Base-by-base conservation (phyloP, 1,284 basidiomycete genomes). In the Ustilago bromivora region DNA sequence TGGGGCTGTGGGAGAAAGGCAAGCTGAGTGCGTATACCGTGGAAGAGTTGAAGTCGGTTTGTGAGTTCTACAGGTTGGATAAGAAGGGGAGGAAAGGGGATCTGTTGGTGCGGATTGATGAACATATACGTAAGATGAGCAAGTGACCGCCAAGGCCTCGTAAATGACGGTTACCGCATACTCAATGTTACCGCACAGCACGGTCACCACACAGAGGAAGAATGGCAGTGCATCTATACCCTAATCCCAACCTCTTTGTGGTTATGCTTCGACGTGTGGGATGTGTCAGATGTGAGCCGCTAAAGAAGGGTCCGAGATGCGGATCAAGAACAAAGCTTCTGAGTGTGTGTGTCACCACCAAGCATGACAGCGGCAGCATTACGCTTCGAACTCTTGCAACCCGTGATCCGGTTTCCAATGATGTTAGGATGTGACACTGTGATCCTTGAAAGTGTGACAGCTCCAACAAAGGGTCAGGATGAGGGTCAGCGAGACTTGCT, bases 61-160 rank as follows among this genome's bases (percentile, higher is more conserved):
- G 79, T 49, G 78, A 80, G 3, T 77, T 78, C 28, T 82, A 76
- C 43, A 66, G 80, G 28, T 46, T 84, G 57, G 68, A 76, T 15
- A 80, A 73, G 60, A 70, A 69, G 56, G 83, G 84, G 2, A 71
- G 58, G 36, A 85, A 85, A 78, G 56, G 68, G n/a, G 84, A 85
- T 19, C 55, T 85, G 55, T 56, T 83, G 17, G 69, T 57, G 32
- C 36, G 76, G 51, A 59, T 85, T 47, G 71, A 66, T 53, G 64
- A 32, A 13, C 71, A 79, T 32, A 54, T 84, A 9, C 40, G 56
- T 7, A 77, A 77, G 61, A 62, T 61, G 71, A 57, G 58, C 17
- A 65, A 65, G 3, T 28, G 23, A 28, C 23, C 23, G 23, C 23
- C 23, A 28, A 28, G 23, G 23, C 23, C 23, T 28, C 23, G 23